Conservation (phyloP, 495 filamentous ascomycete species). For the Sabuloglossum arenarium region DNA sequence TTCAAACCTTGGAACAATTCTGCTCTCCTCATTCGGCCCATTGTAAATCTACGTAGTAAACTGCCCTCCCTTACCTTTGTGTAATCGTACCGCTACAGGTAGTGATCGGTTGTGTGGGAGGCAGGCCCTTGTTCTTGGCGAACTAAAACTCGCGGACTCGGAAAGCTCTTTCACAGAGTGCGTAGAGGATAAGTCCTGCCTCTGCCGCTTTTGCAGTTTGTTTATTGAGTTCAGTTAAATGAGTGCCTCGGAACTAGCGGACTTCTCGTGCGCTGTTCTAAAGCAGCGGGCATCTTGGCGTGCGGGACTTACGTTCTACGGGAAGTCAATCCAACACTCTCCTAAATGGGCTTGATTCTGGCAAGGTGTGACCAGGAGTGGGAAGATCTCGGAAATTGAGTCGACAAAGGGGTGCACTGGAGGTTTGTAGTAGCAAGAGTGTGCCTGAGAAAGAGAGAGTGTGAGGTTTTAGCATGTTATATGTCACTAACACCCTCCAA, state of each 20-base stretch:
- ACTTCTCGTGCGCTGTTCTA: neutral
- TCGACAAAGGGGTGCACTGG: neutral
- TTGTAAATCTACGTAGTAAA: too few species aligned
- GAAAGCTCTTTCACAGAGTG: neutral
- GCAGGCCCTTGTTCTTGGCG: neutral
- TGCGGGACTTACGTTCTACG: neutral
- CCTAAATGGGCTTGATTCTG: neutral
- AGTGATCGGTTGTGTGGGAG: neutral
- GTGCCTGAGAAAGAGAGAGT: neutral
- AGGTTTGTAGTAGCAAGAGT: neutral
- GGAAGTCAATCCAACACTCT: neutral
- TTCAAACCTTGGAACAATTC: too few species aligned
- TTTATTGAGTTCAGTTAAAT: neutral
- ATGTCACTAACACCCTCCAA: neutral
- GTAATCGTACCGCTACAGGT: neutral
- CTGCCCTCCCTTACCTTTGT: neutral
- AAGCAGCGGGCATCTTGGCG: neutral
- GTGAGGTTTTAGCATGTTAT: neutral
- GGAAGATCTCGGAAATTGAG: neutral
- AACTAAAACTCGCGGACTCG: neutral
- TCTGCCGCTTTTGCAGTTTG: neutral
- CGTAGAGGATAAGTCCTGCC: neutral
- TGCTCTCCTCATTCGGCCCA: too few species aligned
- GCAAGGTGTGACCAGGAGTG: neutral
- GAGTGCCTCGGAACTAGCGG: neutral